These are phyloP conservation scores for Fusarium tuaranense DNA, from an alignment of 2,329 filamentous ascomycete genomes.

Conservation along the genomic window DNA sequence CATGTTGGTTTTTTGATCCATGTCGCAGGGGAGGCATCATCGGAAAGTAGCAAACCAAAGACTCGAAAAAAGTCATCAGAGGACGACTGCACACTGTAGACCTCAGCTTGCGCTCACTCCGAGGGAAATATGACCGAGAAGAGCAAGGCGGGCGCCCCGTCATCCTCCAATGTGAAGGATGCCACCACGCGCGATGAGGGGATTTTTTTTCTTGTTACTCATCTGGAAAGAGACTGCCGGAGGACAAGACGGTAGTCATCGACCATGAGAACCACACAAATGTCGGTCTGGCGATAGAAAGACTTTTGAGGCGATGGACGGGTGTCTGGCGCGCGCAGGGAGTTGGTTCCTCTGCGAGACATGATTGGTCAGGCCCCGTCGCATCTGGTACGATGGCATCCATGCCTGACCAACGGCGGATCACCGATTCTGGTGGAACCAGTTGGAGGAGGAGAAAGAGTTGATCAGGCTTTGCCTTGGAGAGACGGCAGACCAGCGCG, in stretches of 20 bases:
- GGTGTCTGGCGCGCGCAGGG: constrained; percentile 33
- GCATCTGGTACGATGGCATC: constrained; percentile 36
- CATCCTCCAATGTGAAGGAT: background rate
- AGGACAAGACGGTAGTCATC: constrained; percentile 20
- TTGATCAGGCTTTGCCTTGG: constrained; percentile 14
- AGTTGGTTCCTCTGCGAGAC: constrained; percentile 24
- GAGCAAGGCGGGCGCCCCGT: constrained; percentile 9
- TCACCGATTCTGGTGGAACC: constrained; percentile 41
- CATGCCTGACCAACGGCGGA: constrained; percentile 31
- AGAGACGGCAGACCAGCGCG: constrained; percentile 12
- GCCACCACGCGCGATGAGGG: background rate
- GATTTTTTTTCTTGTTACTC: constrained; percentile 4
- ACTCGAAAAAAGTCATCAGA: constrained; percentile 1
- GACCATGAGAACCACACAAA: constrained; percentile 26
- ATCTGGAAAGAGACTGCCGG: constrained; percentile 3
- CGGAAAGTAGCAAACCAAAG: background rate
- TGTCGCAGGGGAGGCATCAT: constrained; percentile 18
- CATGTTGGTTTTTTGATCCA: constrained; percentile 26
- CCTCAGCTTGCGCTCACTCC: constrained; percentile 1
- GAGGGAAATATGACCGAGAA: constrained; percentile 25
- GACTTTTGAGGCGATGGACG: constrained; percentile 29
- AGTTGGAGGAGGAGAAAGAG: constrained; percentile 29
- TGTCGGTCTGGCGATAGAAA: constrained; percentile 41
- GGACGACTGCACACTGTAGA: constrained; percentile 19
- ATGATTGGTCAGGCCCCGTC: constrained; percentile 32